phyloP scores from a whole-genome alignment of 805 yeast species.

The Metschnikowia peoriensis region DNA sequence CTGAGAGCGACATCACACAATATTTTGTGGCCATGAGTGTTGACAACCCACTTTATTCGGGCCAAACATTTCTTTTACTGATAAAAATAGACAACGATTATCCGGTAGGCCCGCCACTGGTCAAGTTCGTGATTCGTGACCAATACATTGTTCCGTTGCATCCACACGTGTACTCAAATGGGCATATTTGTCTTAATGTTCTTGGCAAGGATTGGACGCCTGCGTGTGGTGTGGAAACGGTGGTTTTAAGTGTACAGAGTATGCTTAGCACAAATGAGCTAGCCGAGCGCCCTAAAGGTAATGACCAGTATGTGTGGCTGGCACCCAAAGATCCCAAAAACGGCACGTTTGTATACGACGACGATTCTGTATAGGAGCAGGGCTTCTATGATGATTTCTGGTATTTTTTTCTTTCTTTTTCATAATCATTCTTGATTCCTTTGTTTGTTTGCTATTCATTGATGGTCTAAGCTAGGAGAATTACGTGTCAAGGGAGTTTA shows the following conservation, averaged over 20 bases:
- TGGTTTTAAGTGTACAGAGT: conserved; percentile 60
- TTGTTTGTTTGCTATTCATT: not conserved
- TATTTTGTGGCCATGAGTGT: conserved; percentile 10
- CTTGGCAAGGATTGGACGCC: conserved; percentile 70
- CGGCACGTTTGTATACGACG: conserved; percentile 55
- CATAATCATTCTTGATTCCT: not conserved
- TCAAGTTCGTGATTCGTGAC: conserved; percentile 9
- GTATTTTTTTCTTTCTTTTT: not conserved
- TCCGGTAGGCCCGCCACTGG: conserved; percentile 19
- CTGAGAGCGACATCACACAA: conserved; percentile 11
- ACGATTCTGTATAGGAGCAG: conserved; percentile 43
- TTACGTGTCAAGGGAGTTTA: too few species aligned
- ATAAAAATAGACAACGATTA: conserved; percentile 13
- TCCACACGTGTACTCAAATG: conserved; percentile 74
- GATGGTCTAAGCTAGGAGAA: too few species aligned
- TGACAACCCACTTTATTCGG: conserved; percentile 13
- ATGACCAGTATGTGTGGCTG: conserved; percentile 42
- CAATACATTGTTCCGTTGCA: conserved; percentile 54
- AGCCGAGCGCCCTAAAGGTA: conserved; percentile 57
- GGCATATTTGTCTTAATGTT: conserved; percentile 72
- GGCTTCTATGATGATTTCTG: not conserved
- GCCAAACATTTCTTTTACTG: conserved; percentile 8
- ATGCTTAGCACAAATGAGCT: conserved; percentile 53
- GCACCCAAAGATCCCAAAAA: conserved; percentile 62
- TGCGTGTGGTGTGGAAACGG: conserved; percentile 49